These are phyloP conservation scores for Aspergillus costaricaensis DNA, from an alignment of 2,329 filamentous ascomycete species.

Conservation along the genomic window DNA sequence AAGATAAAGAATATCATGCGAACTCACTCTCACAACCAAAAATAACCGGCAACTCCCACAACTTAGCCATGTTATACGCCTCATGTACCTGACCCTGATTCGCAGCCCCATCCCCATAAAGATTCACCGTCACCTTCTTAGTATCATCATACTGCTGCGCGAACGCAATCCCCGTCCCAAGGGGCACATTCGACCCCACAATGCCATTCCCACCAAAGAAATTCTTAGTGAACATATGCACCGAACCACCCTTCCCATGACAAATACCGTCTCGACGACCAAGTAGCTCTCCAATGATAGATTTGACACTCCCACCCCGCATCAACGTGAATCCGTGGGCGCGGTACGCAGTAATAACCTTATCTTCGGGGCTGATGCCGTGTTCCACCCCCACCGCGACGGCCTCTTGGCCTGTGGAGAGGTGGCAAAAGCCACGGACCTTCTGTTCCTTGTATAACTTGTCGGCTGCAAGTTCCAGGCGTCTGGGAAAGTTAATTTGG, in stretches of 20 bases:
- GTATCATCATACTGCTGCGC: constrained; percentile 86
- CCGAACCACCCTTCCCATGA: constrained; percentile 95
- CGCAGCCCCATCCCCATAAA: constrained; percentile 94
- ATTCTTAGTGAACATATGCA: constrained; percentile 97
- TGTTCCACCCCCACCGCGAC: constrained; percentile 95
- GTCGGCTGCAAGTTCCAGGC: constrained; percentile 98
- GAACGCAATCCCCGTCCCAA: constrained; percentile 91
- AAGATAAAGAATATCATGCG: too few species aligned
- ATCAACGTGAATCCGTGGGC: constrained; percentile 97
- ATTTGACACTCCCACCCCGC: constrained; percentile 83
- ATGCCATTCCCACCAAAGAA: constrained; percentile 99
- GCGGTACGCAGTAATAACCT: constrained; percentile 93
- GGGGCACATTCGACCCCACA: constrained; percentile 93
- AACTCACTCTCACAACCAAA: constrained; percentile 94
- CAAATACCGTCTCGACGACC: constrained; percentile 92
- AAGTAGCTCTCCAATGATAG: constrained; percentile 90
- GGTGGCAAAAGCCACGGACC: constrained; percentile 96
- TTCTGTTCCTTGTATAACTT: constrained; percentile 99
- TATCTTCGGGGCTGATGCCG: constrained; percentile 82
- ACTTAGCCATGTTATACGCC: constrained; percentile 99
- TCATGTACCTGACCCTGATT: constrained; percentile 99
- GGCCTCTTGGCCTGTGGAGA: constrained; percentile 95
- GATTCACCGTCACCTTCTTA: constrained; percentile 78
- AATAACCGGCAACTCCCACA: constrained; percentile 90
- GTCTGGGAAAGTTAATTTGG: constrained; percentile 54